Base-by-base conservation (phyloP, 441 rosid species). In the Rhodomyrtus psidioides region DNA sequence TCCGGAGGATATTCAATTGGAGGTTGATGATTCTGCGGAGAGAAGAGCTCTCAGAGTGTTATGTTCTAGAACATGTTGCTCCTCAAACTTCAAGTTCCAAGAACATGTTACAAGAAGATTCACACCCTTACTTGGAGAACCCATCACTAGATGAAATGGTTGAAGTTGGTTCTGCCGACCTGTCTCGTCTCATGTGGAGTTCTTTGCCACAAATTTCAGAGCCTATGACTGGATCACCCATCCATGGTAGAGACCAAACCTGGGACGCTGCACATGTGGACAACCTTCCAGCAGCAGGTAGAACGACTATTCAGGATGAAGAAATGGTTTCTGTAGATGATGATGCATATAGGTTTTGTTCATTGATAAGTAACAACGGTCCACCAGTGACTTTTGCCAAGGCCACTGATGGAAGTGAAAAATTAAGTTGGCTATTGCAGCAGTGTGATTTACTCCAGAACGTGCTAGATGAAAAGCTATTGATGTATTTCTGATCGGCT, bases 71-170 rank as follows among this genome's bases (percentile, higher is more conserved):
- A n/a, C n/a, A n/a, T n/a, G n/a, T n/a, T n/a, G n/a, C n/a, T n/a
- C n/a, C n/a, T n/a, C n/a, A n/a, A n/a, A n/a, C n/a, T n/a, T n/a
- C n/a, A n/a, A n/a, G n/a, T n/a, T n/a, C n/a, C n/a, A n/a, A n/a
- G n/a, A n/a, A n/a, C n/a, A n/a, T n/a, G n/a, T n/a, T n/a, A n/a
- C n/a, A n/a, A n/a, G n/a, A n/a, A n/a, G n/a, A n/a, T 83, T 86
- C 83, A 6, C 89, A 88, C 15, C 85, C 87, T 86, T 53, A 55
- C 79, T 83, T 91, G 46, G 90, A 81, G 79, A 88, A 83, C 88
- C 98, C 96, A 81, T 91, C 95, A 65, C 92, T 97, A 21, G 94
- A 96, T 86, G 99, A 95, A 91, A 88, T 96, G 90, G 92, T 95
- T 34, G 92, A 91, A 88, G 93, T 89, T 55, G 86, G 98, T 81